A percentile compares a stretch with the other conserved stretches of the same genome.
Evolutionary conservation across 331 rosid genomes (phyloP).

Genomic region (Spiraea crenata): DNA sequence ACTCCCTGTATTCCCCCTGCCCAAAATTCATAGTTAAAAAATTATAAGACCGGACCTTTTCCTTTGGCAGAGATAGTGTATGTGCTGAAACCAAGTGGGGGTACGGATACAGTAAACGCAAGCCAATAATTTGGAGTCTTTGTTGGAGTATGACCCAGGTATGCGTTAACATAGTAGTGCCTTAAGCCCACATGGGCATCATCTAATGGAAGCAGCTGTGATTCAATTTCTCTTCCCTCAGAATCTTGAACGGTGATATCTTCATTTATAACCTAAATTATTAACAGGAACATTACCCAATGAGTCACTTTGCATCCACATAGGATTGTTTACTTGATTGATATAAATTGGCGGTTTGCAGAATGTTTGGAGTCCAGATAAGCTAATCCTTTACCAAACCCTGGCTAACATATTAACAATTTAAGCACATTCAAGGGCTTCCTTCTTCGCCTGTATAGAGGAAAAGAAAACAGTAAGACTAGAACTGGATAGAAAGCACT

Average conservation of each 20-base stretch:
- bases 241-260: conserved; percentile 42
- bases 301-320: neutral
- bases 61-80: conserved; percentile 41
- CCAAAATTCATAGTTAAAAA: neutral
- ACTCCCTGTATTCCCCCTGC: neutral
- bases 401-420: neutral
- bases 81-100: conserved; percentile 57
- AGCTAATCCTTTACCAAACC: neutral
- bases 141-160: conserved; percentile 36
- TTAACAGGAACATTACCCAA: neutral
- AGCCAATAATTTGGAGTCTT: conserved; percentile 56
- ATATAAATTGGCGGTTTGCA: neutral
- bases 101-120: conserved; percentile 48
- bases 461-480: conserved; percentile 3
- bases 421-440: neutral
- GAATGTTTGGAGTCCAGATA: neutral
- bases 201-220: conserved; percentile 50
- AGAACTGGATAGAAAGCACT: conserved; percentile 25
- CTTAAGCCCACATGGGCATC: conserved; percentile 34
- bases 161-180: conserved; percentile 48
- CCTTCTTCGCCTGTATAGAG: neutral
- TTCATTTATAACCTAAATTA: conserved; percentile 41
- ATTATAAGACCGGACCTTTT: conserved; percentile 30
- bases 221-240: conserved; percentile 49
- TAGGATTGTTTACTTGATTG: neutral